Percentiles rank a stretch among this genome's conserved stretches.
phyloP scores from a whole-genome alignment of 176 grass and related monocot species.

The Aechmea fasciata region DNA sequence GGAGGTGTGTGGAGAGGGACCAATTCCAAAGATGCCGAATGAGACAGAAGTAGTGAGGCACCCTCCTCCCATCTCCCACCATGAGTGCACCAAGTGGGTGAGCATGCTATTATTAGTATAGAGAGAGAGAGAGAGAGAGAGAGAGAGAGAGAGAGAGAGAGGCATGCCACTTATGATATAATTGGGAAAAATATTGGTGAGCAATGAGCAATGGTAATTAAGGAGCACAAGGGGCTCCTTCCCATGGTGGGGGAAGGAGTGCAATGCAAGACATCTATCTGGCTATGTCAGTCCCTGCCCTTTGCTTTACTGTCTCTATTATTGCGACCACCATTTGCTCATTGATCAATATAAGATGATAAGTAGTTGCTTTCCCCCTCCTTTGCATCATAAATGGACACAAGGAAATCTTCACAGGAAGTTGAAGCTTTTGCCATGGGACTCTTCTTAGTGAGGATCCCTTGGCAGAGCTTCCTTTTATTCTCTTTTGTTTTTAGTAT shows the following conservation, averaged over 20 bases:
- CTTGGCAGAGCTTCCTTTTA: background rate
- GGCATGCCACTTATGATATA: background rate
- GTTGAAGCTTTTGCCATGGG: background rate
- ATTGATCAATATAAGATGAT: constrained; percentile 16
- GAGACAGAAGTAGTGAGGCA: too few relatives aligned
- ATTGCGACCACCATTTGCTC: constrained; percentile 14
- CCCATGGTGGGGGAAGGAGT: constrained; percentile 31
- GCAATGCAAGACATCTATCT: constrained; percentile 47
- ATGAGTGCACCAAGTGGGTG: background rate
- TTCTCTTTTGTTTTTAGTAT: background rate
- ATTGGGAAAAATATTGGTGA: background rate
- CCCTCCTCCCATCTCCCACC: background rate
- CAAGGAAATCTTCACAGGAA: too few relatives aligned
- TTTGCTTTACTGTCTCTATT: constrained; percentile 28
- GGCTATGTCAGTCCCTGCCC: constrained; percentile 20
- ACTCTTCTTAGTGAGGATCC: background rate
- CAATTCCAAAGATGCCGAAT: too few relatives aligned
- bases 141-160: background rate
- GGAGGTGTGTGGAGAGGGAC: too few relatives aligned
- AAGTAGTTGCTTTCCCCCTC: background rate
- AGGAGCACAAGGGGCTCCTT: background rate
- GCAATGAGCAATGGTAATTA: background rate
- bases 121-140: too few relatives aligned
- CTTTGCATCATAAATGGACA: background rate
- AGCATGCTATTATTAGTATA: background rate